These are phyloP conservation scores for Myriosclerotinia curreyana DNA, from an alignment of 2,329 filamentous ascomycete genomes.

Conservation along the genomic window DNA sequence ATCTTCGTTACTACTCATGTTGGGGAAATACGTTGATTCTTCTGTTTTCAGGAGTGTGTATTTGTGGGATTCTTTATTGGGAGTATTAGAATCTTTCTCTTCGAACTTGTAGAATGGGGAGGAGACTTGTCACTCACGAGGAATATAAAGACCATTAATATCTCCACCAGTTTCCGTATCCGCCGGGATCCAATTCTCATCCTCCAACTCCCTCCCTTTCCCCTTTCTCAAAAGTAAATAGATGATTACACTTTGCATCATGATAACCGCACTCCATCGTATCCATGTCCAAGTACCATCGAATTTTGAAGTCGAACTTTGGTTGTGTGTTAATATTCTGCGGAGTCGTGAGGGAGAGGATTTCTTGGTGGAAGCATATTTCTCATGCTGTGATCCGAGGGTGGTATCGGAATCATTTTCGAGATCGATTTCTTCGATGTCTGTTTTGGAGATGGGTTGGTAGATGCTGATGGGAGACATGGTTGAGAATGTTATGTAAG, in stretches of 20 bases:
- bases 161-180: conserved; percentile 39
- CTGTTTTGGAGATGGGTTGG: not conserved
- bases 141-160: conserved; percentile 39
- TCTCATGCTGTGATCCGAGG: conserved; percentile 26
- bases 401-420: conserved; percentile 35
- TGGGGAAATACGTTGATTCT: conserved; percentile 37
- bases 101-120: not conserved
- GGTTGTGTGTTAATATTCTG: not conserved
- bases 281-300: conserved; percentile 31
- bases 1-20: conserved; percentile 37
- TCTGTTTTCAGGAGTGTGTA: conserved; percentile 37
- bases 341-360: not conserved
- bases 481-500: not conserved
- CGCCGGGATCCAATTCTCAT: conserved; percentile 22
- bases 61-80: conserved; percentile 31
- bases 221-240: conserved; percentile 31
- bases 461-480: not conserved
- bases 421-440: conserved; percentile 26
- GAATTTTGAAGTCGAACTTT: not conserved
- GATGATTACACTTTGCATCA: conserved; percentile 35
- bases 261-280: conserved; percentile 34
- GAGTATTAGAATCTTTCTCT: not conserved
- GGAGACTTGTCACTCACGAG: conserved; percentile 29
- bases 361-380: not conserved
- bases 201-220: not conserved